Evolutionary conservation across 2,329 filamentous ascomycete species (phyloP).

Genomic region (Mycosphaerella sp.): DNA sequence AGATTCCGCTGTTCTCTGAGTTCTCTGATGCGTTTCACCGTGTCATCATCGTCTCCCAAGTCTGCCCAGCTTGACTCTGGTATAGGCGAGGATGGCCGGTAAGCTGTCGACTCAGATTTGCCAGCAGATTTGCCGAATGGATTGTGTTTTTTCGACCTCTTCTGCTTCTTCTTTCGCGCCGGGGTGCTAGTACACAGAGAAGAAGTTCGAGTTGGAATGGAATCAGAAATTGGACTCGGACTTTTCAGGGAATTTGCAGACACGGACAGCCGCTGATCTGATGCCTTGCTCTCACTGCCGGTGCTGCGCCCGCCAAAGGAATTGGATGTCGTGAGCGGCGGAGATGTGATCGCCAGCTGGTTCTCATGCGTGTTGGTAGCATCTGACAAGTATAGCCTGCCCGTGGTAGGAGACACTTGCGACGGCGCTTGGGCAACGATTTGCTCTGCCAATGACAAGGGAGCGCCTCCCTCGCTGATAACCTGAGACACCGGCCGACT

Average conservation of each 20-base stretch:
- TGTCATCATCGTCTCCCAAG: conserved; percentile 42
- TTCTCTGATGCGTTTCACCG: conserved; percentile 54
- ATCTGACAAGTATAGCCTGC: conserved; percentile 27
- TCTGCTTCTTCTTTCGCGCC: conserved; percentile 25
- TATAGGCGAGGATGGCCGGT: conserved; percentile 26
- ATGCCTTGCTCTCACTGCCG: conserved; percentile 9
- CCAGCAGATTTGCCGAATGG: conserved; percentile 15
- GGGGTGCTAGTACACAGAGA: conserved; percentile 34
- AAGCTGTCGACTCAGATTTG: conserved; percentile 16
- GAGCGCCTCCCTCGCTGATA: conserved; percentile 3
- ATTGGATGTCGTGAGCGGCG: conserved; percentile 5
- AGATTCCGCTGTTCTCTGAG: conserved; percentile 51
- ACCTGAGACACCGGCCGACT: background rate
- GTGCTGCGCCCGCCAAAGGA: conserved; percentile 11
- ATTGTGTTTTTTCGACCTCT: conserved; percentile 23
- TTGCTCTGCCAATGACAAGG: conserved; percentile 24
- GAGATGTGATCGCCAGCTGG: conserved; percentile 17
- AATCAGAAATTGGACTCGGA: conserved; percentile 30
- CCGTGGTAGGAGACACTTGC: conserved; percentile 39
- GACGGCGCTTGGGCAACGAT: conserved; percentile 28
- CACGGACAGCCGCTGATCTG: conserved; percentile 13
- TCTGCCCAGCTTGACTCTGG: conserved; percentile 33
- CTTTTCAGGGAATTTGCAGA: conserved; percentile 18
- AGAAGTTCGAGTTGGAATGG: conserved; percentile 33
- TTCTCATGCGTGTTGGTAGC: conserved; percentile 19